Evolutionary conservation across 2,329 filamentous ascomycete species (phyloP).

Genomic region (Ophiostoma sp.): DNA sequence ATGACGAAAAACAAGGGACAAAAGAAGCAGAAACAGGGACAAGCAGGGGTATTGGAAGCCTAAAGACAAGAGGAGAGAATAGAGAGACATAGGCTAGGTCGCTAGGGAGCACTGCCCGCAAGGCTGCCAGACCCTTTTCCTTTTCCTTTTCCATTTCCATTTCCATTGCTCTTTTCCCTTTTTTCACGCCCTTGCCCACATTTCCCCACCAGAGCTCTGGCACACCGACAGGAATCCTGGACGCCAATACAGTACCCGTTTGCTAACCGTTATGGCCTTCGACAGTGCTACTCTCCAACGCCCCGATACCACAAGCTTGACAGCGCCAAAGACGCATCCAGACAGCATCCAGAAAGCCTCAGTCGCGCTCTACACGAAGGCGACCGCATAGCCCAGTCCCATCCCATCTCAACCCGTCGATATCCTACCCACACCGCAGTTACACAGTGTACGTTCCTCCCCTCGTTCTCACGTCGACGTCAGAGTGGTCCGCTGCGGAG

Average conservation of each 20-base stretch:
- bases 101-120: neutral
- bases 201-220: constrained; percentile 5
- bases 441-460: neutral
- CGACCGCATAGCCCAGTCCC: neutral
- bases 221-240: constrained; percentile 1
- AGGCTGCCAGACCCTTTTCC: neutral
- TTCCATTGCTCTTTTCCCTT: constrained; percentile 5
- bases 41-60: no score
- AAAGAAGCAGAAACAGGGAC: neutral
- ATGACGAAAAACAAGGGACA: neutral
- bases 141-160: neutral
- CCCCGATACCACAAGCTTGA: neutral
- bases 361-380: neutral
- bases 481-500: constrained; percentile 12
- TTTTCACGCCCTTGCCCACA: neutral
- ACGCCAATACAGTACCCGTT: neutral
- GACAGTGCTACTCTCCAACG: constrained; percentile 7
- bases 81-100: neutral
- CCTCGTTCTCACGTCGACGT: neutral
- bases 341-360: neutral
- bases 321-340: neutral
- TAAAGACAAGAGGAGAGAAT: neutral
- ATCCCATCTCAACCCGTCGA: neutral
- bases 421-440: neutral
- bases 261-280: constrained; percentile 10